Conservation (phyloP, 2,329 filamentous ascomycete species). For the Myrmaecium sp. region DNA sequence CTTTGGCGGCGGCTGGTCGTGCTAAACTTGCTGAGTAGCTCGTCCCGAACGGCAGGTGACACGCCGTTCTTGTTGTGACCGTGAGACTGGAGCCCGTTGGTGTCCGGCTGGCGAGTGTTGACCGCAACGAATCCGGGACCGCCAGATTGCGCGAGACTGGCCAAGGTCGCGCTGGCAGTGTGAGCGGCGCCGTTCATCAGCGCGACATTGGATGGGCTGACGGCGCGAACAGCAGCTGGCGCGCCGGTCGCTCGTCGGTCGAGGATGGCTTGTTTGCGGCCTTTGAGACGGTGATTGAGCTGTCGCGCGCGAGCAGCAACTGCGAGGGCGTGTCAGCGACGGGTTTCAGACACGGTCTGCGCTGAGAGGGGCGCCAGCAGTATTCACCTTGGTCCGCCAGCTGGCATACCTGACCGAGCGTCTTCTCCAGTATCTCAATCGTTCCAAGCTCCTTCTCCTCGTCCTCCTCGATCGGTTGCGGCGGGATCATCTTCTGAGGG, state of each 20-base stretch:
- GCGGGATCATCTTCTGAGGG: slow-evolving; percentile 65
- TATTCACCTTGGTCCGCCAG: slow-evolving; percentile 54
- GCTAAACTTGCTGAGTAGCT: slow-evolving; percentile 46
- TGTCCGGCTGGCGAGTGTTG: slow-evolving; percentile 31
- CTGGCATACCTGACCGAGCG: slow-evolving; percentile 59
- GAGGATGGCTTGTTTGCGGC: slow-evolving; percentile 55
- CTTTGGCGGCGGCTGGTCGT: slow-evolving; percentile 36
- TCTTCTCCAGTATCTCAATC: slow-evolving; percentile 66
- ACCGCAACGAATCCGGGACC: slow-evolving; percentile 42
- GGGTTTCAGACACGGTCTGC: not conserved
- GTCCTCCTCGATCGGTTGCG: slow-evolving; percentile 68
- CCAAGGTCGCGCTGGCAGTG: slow-evolving; percentile 16
- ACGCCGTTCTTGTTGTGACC: slow-evolving; percentile 28
- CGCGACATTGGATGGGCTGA: slow-evolving; percentile 24
- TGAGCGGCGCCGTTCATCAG: slow-evolving; percentile 21
- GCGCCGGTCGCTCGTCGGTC: slow-evolving; percentile 40
- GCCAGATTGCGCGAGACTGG: slow-evolving; percentile 16
- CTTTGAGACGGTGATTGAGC: slow-evolving; percentile 64
- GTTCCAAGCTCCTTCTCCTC: slow-evolving; percentile 74
- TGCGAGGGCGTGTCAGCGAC: slow-evolving; percentile 11
- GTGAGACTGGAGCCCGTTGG: slow-evolving; percentile 14
- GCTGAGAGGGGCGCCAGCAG: not conserved
- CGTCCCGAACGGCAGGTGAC: slow-evolving; percentile 39
- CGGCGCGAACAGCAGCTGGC: slow-evolving; percentile 16
- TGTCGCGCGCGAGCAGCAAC: slow-evolving; percentile 57